A percentile compares a stretch with the other conserved stretches of the same genome.
Evolutionary conservation across 768 basidiomycete genomes (phyloP).

Genomic region (Suillus luteus): DNA sequence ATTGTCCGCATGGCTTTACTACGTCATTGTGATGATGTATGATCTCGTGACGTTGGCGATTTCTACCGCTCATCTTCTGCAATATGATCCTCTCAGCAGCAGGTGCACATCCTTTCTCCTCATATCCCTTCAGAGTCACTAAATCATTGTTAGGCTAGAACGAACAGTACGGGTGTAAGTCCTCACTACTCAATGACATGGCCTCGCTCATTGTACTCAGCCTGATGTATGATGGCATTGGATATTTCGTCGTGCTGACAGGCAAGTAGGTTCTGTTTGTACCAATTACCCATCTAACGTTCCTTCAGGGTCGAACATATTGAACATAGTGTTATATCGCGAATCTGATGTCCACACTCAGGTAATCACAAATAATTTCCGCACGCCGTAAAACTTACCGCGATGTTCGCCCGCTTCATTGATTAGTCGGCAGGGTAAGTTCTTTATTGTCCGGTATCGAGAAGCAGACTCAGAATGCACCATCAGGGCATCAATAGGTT

Average conservation of each 20-base stretch:
- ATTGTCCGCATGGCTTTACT: conserved; percentile 57
- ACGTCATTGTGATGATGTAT: conserved; percentile 57
- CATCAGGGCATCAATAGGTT: conserved; percentile 34
- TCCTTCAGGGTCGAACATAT: conserved; percentile 45
- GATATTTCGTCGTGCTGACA: conserved; percentile 60
- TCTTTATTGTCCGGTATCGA: neutral
- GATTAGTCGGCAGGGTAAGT: conserved; percentile 54
- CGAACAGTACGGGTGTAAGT: conserved; percentile 33
- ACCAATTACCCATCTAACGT: neutral
- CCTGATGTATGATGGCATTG: conserved; percentile 69
- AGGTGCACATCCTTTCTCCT: conserved; percentile 21
- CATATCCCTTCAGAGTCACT: neutral
- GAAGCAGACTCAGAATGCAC: conserved; percentile 3
- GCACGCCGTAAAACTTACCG: conserved; percentile 14
- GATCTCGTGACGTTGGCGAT: conserved; percentile 53
- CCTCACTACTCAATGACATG: conserved; percentile 12
- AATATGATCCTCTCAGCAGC: conserved; percentile 37
- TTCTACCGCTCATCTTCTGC: conserved; percentile 54
- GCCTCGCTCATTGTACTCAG: conserved; percentile 34
- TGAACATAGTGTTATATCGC: conserved; percentile 54
- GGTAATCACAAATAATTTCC: conserved; percentile 30
- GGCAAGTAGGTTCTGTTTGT: conserved; percentile 30
- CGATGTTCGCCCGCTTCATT: conserved; percentile 10
- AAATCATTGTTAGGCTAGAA: conserved; percentile 23
- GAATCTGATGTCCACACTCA: conserved; percentile 41